These are phyloP conservation scores for Aspergillus pseudoterreus DNA, from an alignment of 2,329 filamentous ascomycete species.

Conservation along the genomic window DNA sequence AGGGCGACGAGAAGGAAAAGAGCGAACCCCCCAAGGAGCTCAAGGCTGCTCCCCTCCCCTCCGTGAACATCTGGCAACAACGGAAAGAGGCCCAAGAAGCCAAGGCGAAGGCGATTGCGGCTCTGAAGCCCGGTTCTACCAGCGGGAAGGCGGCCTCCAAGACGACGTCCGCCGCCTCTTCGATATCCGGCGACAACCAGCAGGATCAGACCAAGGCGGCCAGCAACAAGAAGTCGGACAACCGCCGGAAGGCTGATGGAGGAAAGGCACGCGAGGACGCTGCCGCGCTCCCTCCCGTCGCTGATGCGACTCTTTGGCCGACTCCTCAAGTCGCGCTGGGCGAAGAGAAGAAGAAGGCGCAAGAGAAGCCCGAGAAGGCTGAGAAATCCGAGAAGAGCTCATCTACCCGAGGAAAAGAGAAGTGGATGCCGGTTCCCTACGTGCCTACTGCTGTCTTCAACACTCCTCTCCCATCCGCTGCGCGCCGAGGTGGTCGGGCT, in stretches of 20 bases:
- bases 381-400: slow-evolving; percentile 55
- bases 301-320: slow-evolving; percentile 80
- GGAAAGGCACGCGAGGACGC: slow-evolving; percentile 41
- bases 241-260: slow-evolving; percentile 34
- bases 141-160: slow-evolving; percentile 23
- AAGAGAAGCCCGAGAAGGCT: slow-evolving; percentile 56
- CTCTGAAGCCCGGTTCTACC: slow-evolving; percentile 22
- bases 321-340: slow-evolving; percentile 77
- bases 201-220: slow-evolving; percentile 38
- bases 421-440: slow-evolving; percentile 81
- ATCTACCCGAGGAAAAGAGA: slow-evolving; percentile 65
- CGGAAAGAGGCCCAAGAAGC: slow-evolving; percentile 64
- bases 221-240: slow-evolving; percentile 38
- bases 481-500: slow-evolving; percentile 53
- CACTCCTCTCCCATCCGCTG: slow-evolving; percentile 62
- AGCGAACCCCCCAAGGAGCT: slow-evolving; percentile 60
- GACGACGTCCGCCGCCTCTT: slow-evolving; percentile 20
- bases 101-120: slow-evolving; percentile 41
- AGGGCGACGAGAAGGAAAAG: slow-evolving; percentile 59
- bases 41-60: slow-evolving; percentile 75
- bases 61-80: slow-evolving; percentile 85
- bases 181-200: slow-evolving; percentile 34
- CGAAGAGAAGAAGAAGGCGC: slow-evolving; percentile 70
- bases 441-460: slow-evolving; percentile 83
- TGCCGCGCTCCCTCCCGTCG: slow-evolving; percentile 60